Percentiles rank a stretch among this genome's conserved stretches.
Conservation (phyloP, 331 rosid species). For the Malus hybrid region DNA sequence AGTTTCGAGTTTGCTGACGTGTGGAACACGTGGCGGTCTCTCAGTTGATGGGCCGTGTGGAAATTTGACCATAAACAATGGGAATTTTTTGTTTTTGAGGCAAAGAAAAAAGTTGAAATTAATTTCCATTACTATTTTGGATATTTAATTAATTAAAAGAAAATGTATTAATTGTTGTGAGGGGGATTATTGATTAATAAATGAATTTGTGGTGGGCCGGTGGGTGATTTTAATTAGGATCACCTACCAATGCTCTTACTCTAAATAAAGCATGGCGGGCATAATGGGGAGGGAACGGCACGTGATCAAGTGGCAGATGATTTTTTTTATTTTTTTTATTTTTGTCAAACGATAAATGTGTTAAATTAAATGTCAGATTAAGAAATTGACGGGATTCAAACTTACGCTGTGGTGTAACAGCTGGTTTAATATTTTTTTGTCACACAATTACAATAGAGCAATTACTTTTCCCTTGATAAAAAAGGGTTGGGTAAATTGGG, state of each 20-base stretch:
- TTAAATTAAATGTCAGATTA: too few species aligned
- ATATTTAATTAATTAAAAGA: not conserved
- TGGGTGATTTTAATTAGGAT: not conserved
- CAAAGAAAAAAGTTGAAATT: not conserved
- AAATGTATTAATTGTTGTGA: not conserved
- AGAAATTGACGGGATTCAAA: too few species aligned
- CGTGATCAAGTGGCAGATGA: constrained; percentile 10
- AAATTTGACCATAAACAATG: not conserved
- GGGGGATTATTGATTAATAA: not conserved
- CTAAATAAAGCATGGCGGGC: not conserved
- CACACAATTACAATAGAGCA: too few species aligned
- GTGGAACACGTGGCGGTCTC: not conserved
- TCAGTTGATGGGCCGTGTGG: not conserved
- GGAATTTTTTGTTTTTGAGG: too few species aligned
- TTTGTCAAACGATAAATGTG: too few species aligned
- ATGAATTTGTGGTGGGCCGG: not conserved
- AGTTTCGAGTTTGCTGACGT: constrained; percentile 33
- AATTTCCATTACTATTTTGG: not conserved
- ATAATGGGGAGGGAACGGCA: constrained; percentile 14
- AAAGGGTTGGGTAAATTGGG: not conserved
- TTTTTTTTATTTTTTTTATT: rapidly evolving
- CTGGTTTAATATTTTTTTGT: too few species aligned
- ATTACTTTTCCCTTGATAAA: not conserved
- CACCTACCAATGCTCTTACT: not conserved
- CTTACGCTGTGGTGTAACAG: rapidly evolving